Evolutionary conservation across 2,329 filamentous ascomycete genomes (phyloP), one percentile per base, ranked within the genome.

Genomic region (Neonectria ditissima): DNA sequence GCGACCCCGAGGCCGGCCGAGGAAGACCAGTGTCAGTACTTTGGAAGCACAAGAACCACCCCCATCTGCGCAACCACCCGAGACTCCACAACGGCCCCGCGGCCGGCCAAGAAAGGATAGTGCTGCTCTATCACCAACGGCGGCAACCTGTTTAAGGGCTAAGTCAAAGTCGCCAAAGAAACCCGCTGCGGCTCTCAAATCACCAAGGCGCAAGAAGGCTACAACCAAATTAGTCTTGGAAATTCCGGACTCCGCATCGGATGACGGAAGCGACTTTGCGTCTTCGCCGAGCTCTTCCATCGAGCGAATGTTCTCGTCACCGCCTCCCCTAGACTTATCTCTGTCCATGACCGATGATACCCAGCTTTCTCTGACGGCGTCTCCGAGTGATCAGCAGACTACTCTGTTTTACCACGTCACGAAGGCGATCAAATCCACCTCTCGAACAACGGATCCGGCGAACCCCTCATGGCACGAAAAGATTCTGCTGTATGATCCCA

Each of bases 401-500:
- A 74, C 72, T 0, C 70, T 89, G 24, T 89, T 89, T 65, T 71
- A 73, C 26, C 77, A 82, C 66, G 89, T 91, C 55, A 86, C 85
- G 0, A 79, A 80, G 41, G 88, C 87, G 1, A 80, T 91, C 10
- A 84, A 73, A 9, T 79, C 80, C 1, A 81, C 83, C 4, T 83
- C 87, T 3, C 81, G 81, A 13, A 82, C 85, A 0, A 81, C 71
- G 4, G 81, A 89, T 67, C 79, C 83, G 1, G 66, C 68, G 7
- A 75, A 84, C 2, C 88, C 88, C 14, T 93, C 88, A 2, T 98
- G 94, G 92, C 85, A 97, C 71, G 93, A 98, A 78, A 97, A 94
- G 80, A 97, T 99, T 50, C 82, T 98, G 6, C 87, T 98, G 76
- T 98, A 97, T 75, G 94, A 98, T 72, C 93, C 95, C 0, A 91